Base-by-base conservation (phyloP, 306 rosid genomes). In the Casuarina cunninghamiana region DNA sequence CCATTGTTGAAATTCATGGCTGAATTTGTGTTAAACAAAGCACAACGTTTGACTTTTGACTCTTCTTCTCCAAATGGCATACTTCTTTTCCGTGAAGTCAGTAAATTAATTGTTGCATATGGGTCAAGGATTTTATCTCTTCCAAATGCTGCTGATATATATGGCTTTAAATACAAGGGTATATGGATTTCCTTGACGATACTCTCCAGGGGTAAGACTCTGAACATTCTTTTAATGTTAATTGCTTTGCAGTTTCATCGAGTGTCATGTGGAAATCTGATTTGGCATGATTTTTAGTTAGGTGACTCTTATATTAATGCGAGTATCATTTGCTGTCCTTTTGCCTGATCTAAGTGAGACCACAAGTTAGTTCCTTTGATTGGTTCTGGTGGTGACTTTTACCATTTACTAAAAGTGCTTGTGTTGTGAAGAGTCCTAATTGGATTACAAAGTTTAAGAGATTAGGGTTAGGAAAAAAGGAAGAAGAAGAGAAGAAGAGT, bases 1-100 rank as follows among this genome's bases (percentile, higher is more conserved):
- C 99, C 99, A 35, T 79, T 96, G 84, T 83, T 96, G 87, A 96
- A 96, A 86, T 96, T 96, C 85, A 86, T 93, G 96, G 93, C 98
- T 32, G 99, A 96, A 89, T 96, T 96, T 87, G 99, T 89, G 85
- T 78, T 82, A 75, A 96, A 96, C 89, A 96, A 96, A 91, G 94
- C 98, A 79, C 99, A 96, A 69, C 96, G 99, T 66, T 84, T 96
- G 91, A 96, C 96, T 60, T 96, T 96, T 80, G 99, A 96, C 84
- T 93, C 99, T 65, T 96, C 98, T 76, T 96, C 99, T 86, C 99
- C 99, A 63, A 96, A 96, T 85, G 99, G 99, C 83, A 96, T 96
- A 83, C 99, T 96, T 86, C 88, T 96, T 78, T 96, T 96, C 82
- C 97, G 99, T 58, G 99, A 96, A 96, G 97, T 96, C 78, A 93